These are phyloP conservation scores for Leptographium lundbergii DNA, from an alignment of 2,329 filamentous ascomycete genomes.

Conservation along the genomic window DNA sequence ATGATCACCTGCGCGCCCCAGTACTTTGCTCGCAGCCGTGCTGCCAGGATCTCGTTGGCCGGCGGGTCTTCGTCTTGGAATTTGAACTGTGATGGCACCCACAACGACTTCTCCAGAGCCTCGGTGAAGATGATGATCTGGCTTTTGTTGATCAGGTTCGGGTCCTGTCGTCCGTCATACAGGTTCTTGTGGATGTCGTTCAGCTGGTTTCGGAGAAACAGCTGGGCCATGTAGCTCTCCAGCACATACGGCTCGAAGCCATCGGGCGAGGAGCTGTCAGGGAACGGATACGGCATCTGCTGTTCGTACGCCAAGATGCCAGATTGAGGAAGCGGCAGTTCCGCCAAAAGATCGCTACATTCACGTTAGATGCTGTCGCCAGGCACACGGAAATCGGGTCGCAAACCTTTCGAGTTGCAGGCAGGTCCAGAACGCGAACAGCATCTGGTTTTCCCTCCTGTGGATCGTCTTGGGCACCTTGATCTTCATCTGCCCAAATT, in stretches of 20 bases:
- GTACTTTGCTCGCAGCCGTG: conserved; percentile 82
- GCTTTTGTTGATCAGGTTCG: conserved; percentile 22
- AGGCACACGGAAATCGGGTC: background rate
- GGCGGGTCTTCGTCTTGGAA: conserved; percentile 53
- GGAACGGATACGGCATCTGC: conserved; percentile 53
- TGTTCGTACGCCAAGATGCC: conserved; percentile 49
- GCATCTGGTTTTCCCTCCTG: conserved; percentile 47
- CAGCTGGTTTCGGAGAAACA: conserved; percentile 51
- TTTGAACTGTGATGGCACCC: conserved; percentile 36
- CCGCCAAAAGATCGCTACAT: conserved; percentile 74
- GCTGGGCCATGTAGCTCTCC: conserved; percentile 48
- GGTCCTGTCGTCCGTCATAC: conserved; percentile 24
- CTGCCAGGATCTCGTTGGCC: conserved; percentile 63
- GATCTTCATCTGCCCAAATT: conserved; percentile 29
- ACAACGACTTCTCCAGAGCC: conserved; percentile 19
- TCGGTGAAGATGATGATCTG: conserved; percentile 30
- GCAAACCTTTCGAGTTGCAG: conserved; percentile 76
- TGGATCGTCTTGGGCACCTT: conserved; percentile 23
- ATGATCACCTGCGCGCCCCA: conserved; percentile 88
- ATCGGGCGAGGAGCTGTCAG: conserved; percentile 11
- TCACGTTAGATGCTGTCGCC: background rate
- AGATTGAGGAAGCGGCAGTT: conserved; percentile 54
- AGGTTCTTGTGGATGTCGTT: conserved; percentile 49
- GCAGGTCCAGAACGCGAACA: conserved; percentile 85
- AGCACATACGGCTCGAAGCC: conserved; percentile 36